These are phyloP conservation scores for Arthrobotrys sphaeroides DNA, from an alignment of 2,329 filamentous ascomycete genomes.

Conservation along the genomic window DNA sequence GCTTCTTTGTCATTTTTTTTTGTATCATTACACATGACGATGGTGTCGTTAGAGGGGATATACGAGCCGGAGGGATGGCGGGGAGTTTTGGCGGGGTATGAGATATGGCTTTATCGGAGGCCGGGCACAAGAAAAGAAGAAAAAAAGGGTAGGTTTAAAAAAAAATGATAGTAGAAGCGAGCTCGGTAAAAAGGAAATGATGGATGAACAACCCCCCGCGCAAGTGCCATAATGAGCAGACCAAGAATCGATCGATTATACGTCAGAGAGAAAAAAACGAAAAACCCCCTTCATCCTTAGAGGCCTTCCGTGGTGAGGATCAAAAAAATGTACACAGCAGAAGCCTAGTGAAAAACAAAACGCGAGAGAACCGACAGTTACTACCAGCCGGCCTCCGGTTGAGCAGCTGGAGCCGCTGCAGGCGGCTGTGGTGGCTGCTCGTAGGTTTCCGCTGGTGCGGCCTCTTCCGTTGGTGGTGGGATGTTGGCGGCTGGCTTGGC, in stretches of 20 bases:
- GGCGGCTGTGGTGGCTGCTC: constrained; percentile 32
- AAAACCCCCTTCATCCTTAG: constrained; percentile 12
- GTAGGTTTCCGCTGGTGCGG: constrained; percentile 42
- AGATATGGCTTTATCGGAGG: constrained; percentile 5
- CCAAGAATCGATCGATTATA: constrained; percentile 44
- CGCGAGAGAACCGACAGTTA: constrained; percentile 21
- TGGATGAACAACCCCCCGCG: constrained; percentile 39
- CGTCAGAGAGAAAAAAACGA: constrained; percentile 23
- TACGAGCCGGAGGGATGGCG: constrained; percentile 23
- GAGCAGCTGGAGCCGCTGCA: constrained; percentile 20
- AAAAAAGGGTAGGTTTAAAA: constrained; percentile 15
- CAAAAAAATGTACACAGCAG: constrained; percentile 52
- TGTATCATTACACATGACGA: constrained; percentile 52
- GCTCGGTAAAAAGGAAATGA: constrained; percentile 40
- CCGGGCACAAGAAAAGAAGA: constrained; percentile 4
- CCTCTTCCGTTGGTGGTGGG: constrained; percentile 33
- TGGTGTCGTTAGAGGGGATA: constrained; percentile 16
- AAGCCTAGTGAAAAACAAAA: constrained; percentile 19
- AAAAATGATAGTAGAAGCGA: constrained; percentile 15
- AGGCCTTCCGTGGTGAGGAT: not conserved
- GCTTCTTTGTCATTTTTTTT: constrained; percentile 49
- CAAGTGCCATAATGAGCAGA: constrained; percentile 50
- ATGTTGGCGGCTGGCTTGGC: constrained; percentile 48
- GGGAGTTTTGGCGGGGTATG: constrained; percentile 2
- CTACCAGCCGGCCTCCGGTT: constrained; percentile 36